These are phyloP conservation scores for Aspergillus uvarum DNA, from an alignment of 2,329 filamentous ascomycete genomes.

Conservation along the genomic window DNA sequence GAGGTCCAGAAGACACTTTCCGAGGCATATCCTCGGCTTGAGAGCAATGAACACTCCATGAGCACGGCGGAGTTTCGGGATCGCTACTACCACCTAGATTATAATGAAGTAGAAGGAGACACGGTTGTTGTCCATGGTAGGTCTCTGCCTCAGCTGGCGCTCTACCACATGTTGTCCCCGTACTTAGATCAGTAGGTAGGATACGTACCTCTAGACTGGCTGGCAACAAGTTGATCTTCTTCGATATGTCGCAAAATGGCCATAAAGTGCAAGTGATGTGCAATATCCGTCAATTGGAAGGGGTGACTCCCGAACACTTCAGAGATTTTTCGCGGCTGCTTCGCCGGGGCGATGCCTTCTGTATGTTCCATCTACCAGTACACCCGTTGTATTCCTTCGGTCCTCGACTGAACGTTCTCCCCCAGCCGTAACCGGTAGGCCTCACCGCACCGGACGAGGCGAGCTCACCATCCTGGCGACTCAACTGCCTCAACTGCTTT, in stretches of 20 bases:
- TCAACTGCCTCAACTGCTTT: constrained; percentile 67
- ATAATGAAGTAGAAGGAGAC: constrained; percentile 42
- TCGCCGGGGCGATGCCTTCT: constrained; percentile 79
- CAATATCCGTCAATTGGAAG: constrained; percentile 55
- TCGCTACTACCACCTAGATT: constrained; percentile 37
- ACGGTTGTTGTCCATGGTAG: constrained; percentile 46
- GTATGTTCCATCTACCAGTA: constrained; percentile 52
- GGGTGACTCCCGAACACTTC: constrained; percentile 46
- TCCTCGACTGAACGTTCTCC: constrained; percentile 16
- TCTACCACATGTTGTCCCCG: constrained; percentile 21
- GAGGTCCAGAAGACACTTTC: constrained; percentile 36
- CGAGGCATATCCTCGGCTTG: constrained; percentile 42
- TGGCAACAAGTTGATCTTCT: constrained; percentile 78
- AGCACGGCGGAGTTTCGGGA: constrained; percentile 39
- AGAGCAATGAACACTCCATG: constrained; percentile 30
- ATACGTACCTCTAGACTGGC: constrained; percentile 68
- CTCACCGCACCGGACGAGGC: constrained; percentile 68
- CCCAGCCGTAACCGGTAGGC: constrained; percentile 66
- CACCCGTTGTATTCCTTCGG: constrained; percentile 8
- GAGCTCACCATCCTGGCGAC: constrained; percentile 72
- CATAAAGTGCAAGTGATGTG: constrained; percentile 73
- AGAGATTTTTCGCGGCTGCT: constrained; percentile 65
- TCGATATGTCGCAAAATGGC: constrained; percentile 75
- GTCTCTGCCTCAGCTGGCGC: constrained; percentile 24
- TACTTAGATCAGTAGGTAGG: constrained; percentile 63